A percentile compares a stretch with the other conserved stretches of the same genome.
Evolutionary conservation across 2,329 filamentous ascomycete genomes (phyloP).

Genomic region (Dichotomopilus funicola): DNA sequence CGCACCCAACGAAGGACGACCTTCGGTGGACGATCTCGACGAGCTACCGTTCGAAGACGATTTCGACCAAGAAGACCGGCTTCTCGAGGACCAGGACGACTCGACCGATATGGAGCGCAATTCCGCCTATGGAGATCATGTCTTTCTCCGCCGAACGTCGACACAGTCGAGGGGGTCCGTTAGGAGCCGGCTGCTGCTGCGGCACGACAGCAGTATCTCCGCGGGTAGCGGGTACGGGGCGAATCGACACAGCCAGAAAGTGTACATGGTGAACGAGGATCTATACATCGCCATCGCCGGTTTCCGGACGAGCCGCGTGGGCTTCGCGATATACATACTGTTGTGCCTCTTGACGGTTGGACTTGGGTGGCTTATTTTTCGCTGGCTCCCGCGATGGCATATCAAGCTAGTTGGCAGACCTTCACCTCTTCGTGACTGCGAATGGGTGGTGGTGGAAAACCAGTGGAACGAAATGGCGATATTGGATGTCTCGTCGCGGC

Average conservation of each 20-base stretch:
- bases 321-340: constrained; percentile 61
- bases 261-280: constrained; percentile 90
- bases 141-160: constrained; percentile 56
- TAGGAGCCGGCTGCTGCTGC: constrained; percentile 61
- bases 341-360: constrained; percentile 70
- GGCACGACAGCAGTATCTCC: constrained; percentile 60
- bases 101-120: constrained; percentile 31
- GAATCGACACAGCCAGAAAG: constrained; percentile 73
- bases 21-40: constrained; percentile 31
- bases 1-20: constrained; percentile 25
- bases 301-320: constrained; percentile 69
- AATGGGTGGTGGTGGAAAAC: constrained; percentile 95
- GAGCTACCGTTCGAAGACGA: constrained; percentile 35
- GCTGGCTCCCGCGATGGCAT: constrained; percentile 87
- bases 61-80: constrained; percentile 17
- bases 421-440: constrained; percentile 63
- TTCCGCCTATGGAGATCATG: constrained; percentile 38
- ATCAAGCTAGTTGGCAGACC: constrained; percentile 66
- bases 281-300: constrained; percentile 89
- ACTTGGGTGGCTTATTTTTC: constrained; percentile 73
- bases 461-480: constrained; percentile 91
- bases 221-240: constrained; percentile 56
- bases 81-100: constrained; percentile 30
- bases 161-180: constrained; percentile 50
- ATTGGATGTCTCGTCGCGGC: constrained; percentile 55